Conservation (phyloP, 2,329 filamentous ascomycete genomes). For the Thelonectria blattea region DNA sequence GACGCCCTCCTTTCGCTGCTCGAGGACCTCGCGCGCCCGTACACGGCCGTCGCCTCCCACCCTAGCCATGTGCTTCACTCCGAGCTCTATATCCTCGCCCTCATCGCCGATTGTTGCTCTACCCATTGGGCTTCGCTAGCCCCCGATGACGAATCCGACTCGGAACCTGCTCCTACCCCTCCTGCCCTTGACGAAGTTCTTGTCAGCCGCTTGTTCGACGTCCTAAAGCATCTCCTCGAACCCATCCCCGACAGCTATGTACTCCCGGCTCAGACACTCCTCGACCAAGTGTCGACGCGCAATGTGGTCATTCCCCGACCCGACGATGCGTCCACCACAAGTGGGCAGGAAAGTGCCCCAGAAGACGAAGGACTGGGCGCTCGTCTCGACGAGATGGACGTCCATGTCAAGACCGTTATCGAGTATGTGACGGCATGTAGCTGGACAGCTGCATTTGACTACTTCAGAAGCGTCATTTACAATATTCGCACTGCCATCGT, state of each 20-base stretch:
- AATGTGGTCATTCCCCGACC: constrained; percentile 45
- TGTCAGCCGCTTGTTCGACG: constrained; percentile 61
- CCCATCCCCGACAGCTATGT: constrained; percentile 64
- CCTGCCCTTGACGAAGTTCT: constrained; percentile 56
- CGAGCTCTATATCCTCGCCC: constrained; percentile 67
- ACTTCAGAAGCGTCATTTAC: constrained; percentile 60
- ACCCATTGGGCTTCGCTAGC: constrained; percentile 62
- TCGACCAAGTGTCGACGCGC: constrained; percentile 56
- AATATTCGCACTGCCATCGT: constrained; percentile 53
- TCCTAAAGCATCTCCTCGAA: constrained; percentile 61
- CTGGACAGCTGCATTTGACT: constrained; percentile 66
- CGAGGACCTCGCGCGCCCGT: constrained; percentile 63
- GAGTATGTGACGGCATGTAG: constrained; percentile 70
- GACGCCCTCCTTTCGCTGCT: constrained; percentile 63
- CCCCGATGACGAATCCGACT: constrained; percentile 29
- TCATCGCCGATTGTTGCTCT: constrained; percentile 69
- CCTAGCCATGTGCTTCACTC: constrained; percentile 67
- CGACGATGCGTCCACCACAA: constrained; percentile 25
- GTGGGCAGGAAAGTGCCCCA: constrained; percentile 23
- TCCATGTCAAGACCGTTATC: constrained; percentile 60
- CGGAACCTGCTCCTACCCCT: constrained; percentile 33
- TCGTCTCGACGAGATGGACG: constrained; percentile 57
- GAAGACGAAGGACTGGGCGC: constrained; percentile 40
- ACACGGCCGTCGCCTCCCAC: constrained; percentile 57
- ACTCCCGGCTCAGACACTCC: constrained; percentile 61